Percentiles rank a stretch among this genome's conserved stretches.
Evolutionary conservation across 305 asterid species (phyloP).

Genomic region (Petunia hybrid): DNA sequence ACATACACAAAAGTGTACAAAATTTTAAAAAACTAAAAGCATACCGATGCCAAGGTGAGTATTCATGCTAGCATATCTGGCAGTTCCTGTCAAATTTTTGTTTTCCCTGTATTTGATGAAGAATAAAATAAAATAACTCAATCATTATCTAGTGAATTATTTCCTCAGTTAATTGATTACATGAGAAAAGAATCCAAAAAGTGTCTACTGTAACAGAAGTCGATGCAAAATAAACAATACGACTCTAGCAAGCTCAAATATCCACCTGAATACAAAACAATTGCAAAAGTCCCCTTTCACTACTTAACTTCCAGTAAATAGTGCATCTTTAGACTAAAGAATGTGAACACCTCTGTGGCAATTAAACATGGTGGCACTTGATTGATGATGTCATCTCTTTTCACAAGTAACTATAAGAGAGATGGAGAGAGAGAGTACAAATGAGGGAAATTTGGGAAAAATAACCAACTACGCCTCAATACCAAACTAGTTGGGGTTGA

Average conservation of each 20-base stretch:
- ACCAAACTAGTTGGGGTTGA: constrained; percentile 21
- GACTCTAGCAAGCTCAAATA: constrained; percentile 15
- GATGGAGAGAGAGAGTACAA: not conserved
- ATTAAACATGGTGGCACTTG: constrained; percentile 17
- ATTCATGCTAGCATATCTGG: constrained; percentile 93
- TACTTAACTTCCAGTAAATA: constrained; percentile 16
- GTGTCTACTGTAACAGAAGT: not conserved
- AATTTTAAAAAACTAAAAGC: constrained; percentile 27
- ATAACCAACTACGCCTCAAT: not conserved
- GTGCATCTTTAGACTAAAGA: not conserved
- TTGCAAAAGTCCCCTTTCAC: not conserved
- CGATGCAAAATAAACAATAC: not conserved
- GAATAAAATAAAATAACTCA: constrained; percentile 20
- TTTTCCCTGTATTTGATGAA: constrained; percentile 67
- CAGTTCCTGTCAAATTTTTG: constrained; percentile 92
- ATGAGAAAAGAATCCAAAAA: constrained; percentile 24
- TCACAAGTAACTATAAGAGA: not conserved
- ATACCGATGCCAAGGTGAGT: constrained; percentile 94
- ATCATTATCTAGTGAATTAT: not conserved
- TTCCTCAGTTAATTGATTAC: not conserved
- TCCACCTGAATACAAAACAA: constrained; percentile 24
- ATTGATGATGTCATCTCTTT: constrained; percentile 9
- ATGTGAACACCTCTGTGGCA: not conserved
- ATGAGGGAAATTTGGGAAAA: not conserved
- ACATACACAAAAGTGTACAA: not conserved